Evolutionary conservation across 176 grass and related monocot genomes (phyloP), one percentile per base, ranked within the genome.

Genomic region (Musa troglodytarum): DNA sequence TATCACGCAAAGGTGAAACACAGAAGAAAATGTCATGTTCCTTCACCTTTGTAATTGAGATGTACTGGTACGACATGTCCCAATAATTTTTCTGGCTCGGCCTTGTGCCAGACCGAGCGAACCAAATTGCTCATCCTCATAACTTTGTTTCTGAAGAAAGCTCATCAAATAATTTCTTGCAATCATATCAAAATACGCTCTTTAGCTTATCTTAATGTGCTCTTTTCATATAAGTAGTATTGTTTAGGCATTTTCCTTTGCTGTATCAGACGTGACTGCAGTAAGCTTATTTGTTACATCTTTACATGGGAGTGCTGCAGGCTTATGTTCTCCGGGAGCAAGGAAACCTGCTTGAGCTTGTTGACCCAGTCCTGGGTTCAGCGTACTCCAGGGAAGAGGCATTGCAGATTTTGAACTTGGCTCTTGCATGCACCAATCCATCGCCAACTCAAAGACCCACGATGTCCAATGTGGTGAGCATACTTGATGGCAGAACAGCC

Each of bases 401-500:
- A 49, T 80, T 87, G 70, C 76, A 65, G 83, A 74, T 89, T 72
- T 81, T 96, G 29, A 70, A 85, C 61, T 71, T 92, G 53, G 80
- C 89, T 73, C 82, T 92, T 22, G 77, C 87, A 20, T 96, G 92
- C 63, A 87, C 88, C 65, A 96, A 83, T 69, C 66, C 84, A 24
- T 82, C 61, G 57, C 88, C 92, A 14, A 77, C 78, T 54, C 74
- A 77, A 74, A 79, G 92, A 20, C 92, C 92, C 1, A 86, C 50
- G 51, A 96, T 96, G 92, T 89, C 86, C 23, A 83, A 77, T 9
- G 88, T 89, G 68, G 84, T 96, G 52, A 84, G 77, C 75, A 96
- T 96, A 84, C 87, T 96, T 20, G 70, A 73, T 12, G 50, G 14
- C 20, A 73, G 53, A 53, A 15, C 70, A 14, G 10, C 20, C 8